Base-by-base conservation (phyloP, 1,139 yeast genomes). In the Suhomyces yuchorum region DNA sequence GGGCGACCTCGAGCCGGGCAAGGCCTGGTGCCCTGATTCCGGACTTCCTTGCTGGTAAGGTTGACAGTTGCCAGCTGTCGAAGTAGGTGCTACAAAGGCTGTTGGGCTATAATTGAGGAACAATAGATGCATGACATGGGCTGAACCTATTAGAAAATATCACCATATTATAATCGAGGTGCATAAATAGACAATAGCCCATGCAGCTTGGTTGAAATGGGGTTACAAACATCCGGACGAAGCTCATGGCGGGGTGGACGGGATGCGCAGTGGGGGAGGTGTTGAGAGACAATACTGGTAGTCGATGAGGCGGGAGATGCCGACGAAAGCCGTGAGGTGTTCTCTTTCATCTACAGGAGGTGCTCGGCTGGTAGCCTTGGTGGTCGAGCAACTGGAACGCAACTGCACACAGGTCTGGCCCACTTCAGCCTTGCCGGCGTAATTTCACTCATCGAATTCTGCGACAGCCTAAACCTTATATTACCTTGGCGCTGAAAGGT, bases 361-460 rank as follows among this genome's bases (percentile, higher is more conserved):
- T 30, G 11, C 34, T 30, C 34, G 34, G 18, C 18, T 14, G 9
- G 14, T 18, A 11, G 37, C 15, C 18, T 8, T 8, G 9, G 12
- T 37, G 39, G 19, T 17, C 12, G 14, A 30, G 18, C 39, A 20
- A 19, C 23, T 34, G 37, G 37, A 34, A 34, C 37, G 39, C 30
- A 37, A 22, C 26, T 37, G 39, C 39, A 35, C 28, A 22, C 28
- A 23, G 30, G 8, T 24, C 32, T 37, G 30, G 30, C 39, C 19
- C 12, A 22, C 41, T 38, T 38, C 41, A 38, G 41, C 41, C 41
- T 26, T 38, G 41, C 34, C 34, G 23, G 34, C 19, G 34, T 38
- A 28, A 38, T 38, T 37, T 37, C 39, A 37, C 39, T 38, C 41
- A 38, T 38, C 41, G 41, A 28, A 38, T 38, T 19, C 33, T 38